Evolutionary conservation across 2,329 filamentous ascomycete species (phyloP).

Genomic region (Fusarium metavorans): DNA sequence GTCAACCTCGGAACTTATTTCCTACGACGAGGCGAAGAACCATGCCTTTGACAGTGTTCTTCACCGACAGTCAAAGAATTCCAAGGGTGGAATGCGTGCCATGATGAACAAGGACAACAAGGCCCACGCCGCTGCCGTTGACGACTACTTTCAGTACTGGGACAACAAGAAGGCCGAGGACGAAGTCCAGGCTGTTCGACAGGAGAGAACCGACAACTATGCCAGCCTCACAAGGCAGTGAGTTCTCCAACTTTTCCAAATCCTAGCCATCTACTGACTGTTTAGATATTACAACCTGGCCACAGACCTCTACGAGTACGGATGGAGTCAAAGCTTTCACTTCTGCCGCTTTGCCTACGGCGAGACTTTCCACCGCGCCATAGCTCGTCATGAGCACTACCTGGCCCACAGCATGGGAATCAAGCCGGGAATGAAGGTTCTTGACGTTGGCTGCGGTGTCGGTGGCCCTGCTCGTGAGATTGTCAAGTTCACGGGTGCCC

Average conservation of each 20-base stretch:
- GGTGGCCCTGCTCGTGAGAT: constrained; percentile 95
- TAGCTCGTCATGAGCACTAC: constrained; percentile 95
- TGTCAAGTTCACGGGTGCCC: constrained; percentile 88
- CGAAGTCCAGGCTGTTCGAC: constrained; percentile 76
- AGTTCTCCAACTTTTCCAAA: constrained; percentile 44
- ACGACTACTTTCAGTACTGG: constrained; percentile 94
- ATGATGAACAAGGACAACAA: constrained; percentile 81
- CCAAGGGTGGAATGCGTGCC: constrained; percentile 77
- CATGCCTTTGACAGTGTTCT: constrained; percentile 86
- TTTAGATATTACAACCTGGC: constrained; percentile 89
- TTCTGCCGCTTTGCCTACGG: constrained; percentile 91
- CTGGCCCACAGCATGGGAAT: constrained; percentile 88
- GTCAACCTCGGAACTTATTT: constrained; percentile 68
- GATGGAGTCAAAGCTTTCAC: constrained; percentile 93
- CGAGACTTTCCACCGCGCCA: constrained; percentile 87
- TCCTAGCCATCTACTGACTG: not conserved
- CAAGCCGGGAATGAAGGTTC: constrained; percentile 82
- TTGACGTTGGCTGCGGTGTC: constrained; percentile 96
- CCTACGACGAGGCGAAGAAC: constrained; percentile 83
- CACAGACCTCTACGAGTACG: constrained; percentile 93
- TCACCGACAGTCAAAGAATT: constrained; percentile 75
- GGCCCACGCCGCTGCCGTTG: constrained; percentile 80
- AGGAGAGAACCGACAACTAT: constrained; percentile 85
- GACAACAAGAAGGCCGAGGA: constrained; percentile 80
- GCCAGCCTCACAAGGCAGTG: constrained; percentile 89